phyloP scores from a whole-genome alignment of 345 rosid genomes.

The Hibiscus syriacus region DNA sequence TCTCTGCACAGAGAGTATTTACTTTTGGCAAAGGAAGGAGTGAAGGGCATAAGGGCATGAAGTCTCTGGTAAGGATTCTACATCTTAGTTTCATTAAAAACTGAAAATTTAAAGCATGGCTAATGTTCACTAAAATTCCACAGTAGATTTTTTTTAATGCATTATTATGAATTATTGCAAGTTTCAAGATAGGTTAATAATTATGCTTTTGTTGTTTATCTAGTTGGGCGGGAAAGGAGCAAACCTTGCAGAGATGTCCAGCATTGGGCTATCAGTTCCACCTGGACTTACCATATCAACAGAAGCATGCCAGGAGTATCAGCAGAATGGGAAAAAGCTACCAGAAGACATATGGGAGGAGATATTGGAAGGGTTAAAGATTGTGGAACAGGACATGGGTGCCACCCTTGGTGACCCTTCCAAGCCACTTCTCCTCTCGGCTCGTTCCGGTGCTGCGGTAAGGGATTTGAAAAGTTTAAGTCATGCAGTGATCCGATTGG shows the following conservation, averaged over 20 bases:
- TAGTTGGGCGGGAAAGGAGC: slow-evolving; percentile 99
- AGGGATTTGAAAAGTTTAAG: slow-evolving; percentile 11
- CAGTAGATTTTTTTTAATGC: not conserved
- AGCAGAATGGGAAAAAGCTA: slow-evolving; percentile 50
- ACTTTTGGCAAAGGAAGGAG: slow-evolving; percentile 80
- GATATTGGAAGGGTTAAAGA: slow-evolving; percentile 45
- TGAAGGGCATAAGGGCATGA: slow-evolving; percentile 97
- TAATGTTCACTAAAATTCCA: not conserved
- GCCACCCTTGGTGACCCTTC: slow-evolving; percentile 68
- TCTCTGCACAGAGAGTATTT: slow-evolving; percentile 61
- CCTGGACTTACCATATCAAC: slow-evolving; percentile 94
- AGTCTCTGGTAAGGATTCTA: slow-evolving; percentile 61
- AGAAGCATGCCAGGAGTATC: slow-evolving; percentile 84
- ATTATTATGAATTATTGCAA: not conserved
- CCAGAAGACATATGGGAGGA: slow-evolving; percentile 78
- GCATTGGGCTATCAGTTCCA: slow-evolving; percentile 89
- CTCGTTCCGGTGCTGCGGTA: slow-evolving; percentile 98
- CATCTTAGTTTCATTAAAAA: not conserved
- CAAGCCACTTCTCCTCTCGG: slow-evolving; percentile 89
- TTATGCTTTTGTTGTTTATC: not conserved
- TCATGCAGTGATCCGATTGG: not conserved
- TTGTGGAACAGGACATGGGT: slow-evolving; percentile 71
- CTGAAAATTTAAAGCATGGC: not conserved
- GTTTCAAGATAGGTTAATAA: not conserved
- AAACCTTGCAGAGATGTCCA: slow-evolving; percentile 94